Conservation (phyloP, 225 moss, liverwort and hornwort species). For the Sphagnum tenellum region DNA sequence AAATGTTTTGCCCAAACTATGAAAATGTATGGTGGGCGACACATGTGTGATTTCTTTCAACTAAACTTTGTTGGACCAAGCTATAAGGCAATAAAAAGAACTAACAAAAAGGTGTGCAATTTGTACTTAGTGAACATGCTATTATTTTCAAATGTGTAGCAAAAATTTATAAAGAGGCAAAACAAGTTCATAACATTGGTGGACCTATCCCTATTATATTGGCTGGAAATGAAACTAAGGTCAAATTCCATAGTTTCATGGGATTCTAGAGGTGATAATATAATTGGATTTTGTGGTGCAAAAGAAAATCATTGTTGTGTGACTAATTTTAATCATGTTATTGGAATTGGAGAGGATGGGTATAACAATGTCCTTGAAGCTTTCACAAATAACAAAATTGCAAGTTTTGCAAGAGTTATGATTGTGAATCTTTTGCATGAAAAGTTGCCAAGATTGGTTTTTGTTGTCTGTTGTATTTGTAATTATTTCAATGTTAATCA, state of each 20-base stretch:
- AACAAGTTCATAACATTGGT: background rate
- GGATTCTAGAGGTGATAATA: background rate
- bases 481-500: background rate
- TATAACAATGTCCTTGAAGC: slow-evolving; percentile 1
- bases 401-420: background rate
- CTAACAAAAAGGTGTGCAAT: background rate
- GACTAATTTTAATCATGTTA: background rate
- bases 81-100: background rate
- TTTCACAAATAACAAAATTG: background rate
- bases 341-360: background rate
- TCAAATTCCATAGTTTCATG: background rate
- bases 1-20: background rate
- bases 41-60: background rate
- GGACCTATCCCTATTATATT: background rate
- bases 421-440: background rate
- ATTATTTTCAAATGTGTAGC: background rate
- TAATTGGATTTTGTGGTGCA: background rate
- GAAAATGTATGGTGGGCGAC: background rate
- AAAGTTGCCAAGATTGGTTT: background rate
- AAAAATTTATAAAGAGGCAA: background rate
- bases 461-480: slow-evolving; percentile 1
- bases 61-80: background rate
- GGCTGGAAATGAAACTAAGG: background rate
- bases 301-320: background rate
- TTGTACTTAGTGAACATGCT: background rate